Evolutionary conservation across 1,284 basidiomycete genomes (phyloP).

Genomic region (Naganishia liquefaciens): DNA sequence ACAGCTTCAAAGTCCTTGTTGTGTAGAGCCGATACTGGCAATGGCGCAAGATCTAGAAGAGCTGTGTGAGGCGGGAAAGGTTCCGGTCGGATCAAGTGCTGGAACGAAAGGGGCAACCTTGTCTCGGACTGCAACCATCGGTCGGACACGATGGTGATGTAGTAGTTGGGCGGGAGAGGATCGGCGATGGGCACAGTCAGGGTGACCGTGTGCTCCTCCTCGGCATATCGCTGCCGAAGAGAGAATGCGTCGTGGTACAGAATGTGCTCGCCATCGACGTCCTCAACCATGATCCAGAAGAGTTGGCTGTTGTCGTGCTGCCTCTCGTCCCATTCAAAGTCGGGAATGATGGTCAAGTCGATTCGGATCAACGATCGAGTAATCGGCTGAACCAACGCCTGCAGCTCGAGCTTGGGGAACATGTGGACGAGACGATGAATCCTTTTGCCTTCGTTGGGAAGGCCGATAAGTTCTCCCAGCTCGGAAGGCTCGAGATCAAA

Average conservation of each 20-base stretch:
- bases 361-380: slow-evolving; percentile 84
- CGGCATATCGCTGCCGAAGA: slow-evolving; percentile 84
- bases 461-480: slow-evolving; percentile 89
- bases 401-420: slow-evolving; percentile 91
- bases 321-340: slow-evolving; percentile 96
- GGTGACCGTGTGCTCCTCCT: slow-evolving; percentile 90
- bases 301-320: slow-evolving; percentile 84
- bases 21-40: slow-evolving; percentile 86
- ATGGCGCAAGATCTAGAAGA: slow-evolving; percentile 86
- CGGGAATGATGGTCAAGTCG: slow-evolving; percentile 86
- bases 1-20: slow-evolving; percentile 86
- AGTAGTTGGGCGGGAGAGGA: slow-evolving; percentile 96
- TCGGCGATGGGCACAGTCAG: slow-evolving; percentile 96
- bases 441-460: slow-evolving; percentile 85
- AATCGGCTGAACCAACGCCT: slow-evolving; percentile 92
- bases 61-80: slow-evolving; percentile 93
- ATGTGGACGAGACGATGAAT: slow-evolving; percentile 94
- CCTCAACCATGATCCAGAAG: slow-evolving; percentile 92
- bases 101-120: slow-evolving; percentile 92
- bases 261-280: slow-evolving; percentile 94
- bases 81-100: slow-evolving; percentile 94
- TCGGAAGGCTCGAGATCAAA: slow-evolving; percentile 86
- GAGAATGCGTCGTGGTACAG: slow-evolving; percentile 93
- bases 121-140: slow-evolving; percentile 96
- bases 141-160: slow-evolving; percentile 91